Percentiles rank a stretch among this genome's conserved stretches.
These are phyloP conservation scores for Marchantia paleacea DNA, from an alignment of 225 moss, liverwort and hornwort species.

Conservation along the genomic window DNA sequence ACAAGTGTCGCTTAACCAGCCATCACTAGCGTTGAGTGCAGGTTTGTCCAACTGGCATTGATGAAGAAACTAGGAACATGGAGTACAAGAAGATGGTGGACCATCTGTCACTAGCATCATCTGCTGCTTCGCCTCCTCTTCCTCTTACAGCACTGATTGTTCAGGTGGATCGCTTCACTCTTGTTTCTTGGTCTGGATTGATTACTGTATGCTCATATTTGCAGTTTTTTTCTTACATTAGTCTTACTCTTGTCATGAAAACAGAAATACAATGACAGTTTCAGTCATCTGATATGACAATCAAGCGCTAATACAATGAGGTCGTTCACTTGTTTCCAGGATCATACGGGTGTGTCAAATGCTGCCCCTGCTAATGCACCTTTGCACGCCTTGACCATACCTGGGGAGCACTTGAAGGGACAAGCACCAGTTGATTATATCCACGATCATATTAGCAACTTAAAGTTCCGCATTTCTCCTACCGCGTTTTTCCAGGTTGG, in stretches of 20 bases:
- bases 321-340: slow-evolving; percentile 37
- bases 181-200: background rate
- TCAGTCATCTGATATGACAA: no score
- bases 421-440: slow-evolving; percentile 54
- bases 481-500: slow-evolving; percentile 95
- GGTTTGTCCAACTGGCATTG: slow-evolving; percentile 59
- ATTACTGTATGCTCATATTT: background rate
- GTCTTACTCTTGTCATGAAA: no score
- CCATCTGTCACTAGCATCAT: slow-evolving; percentile 53
- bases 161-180: slow-evolving; percentile 47
- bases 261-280: background rate
- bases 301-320: background rate
- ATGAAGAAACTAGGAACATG: slow-evolving; percentile 48
- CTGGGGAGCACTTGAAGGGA: slow-evolving; percentile 31
- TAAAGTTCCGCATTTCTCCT: slow-evolving; percentile 84
- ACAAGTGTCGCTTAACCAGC: background rate
- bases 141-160: slow-evolving; percentile 90
- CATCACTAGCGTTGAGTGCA: slow-evolving; percentile 20
- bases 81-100: slow-evolving; percentile 70
- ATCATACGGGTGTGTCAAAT: slow-evolving; percentile 94
- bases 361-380: slow-evolving; percentile 79
- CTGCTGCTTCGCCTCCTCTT: slow-evolving; percentile 54
- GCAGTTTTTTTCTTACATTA: no score
- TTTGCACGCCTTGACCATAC: slow-evolving; percentile 57
- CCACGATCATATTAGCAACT: slow-evolving; percentile 77